Base-by-base conservation (phyloP, 495 filamentous ascomycete species). In the Rostrohypoxylon terebratum region DNA sequence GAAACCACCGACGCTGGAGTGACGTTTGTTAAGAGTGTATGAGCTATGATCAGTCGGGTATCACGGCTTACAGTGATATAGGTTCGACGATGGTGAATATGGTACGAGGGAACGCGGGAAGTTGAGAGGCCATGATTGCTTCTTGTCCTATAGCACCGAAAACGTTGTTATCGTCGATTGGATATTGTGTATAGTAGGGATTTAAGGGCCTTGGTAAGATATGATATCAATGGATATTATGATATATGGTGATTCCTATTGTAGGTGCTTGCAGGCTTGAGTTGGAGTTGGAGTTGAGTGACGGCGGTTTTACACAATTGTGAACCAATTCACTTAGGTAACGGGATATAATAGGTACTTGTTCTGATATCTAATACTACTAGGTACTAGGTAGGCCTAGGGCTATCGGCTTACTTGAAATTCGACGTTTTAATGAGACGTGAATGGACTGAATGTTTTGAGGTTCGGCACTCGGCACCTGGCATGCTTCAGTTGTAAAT, bases 41-140 rank as follows among this genome's bases (percentile, higher is more conserved):
- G 20, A 59, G 31, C 21, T 47, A 45, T 10, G 7, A 25, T 16
- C 25, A 53, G 34, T 16, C 11, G 51, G 62, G 7, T 36, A 23
- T 50, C 14, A 21, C 57, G 28, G 69, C 83, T 79, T 86, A 91
- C 89, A 91, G 82, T 16, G 89, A 88, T 48, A 93, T 77, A 4
- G 91, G 91, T 78, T 94, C 91, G 40, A 92, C 68, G 63, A 93
- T 75, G 0, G 87, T 88, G 70, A 90, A 88, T 55, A 88, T 77
- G 47, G 86, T 73, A 18, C 83, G 82, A 7, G 87, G 87, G 55
- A 88, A 77, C 0, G 82, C 60, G 3, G 87, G 85, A 2, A 89
- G 79, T 42, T 80, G 79, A 5, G 85, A 82, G 0, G 87, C 78
- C 87, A 89, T 89, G 50, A 34, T 47, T 59, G 23, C 33, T 44